Percentiles rank a stretch among this genome's conserved stretches.
Conservation (phyloP, 768 basidiomycete species). For the Leucocoprinus sp. region DNA sequence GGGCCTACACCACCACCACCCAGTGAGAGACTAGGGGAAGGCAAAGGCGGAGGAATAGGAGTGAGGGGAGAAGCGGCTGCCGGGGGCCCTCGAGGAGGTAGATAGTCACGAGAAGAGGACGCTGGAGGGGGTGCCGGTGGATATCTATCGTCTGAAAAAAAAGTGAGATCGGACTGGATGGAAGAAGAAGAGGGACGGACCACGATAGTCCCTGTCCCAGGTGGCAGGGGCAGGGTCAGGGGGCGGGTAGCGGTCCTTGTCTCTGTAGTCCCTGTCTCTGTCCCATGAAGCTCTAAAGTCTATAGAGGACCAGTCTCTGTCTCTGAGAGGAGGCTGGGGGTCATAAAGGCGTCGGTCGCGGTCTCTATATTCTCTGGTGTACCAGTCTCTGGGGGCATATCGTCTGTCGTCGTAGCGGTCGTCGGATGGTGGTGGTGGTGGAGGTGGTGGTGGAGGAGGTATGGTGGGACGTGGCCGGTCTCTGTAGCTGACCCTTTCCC, state of each 20-base stretch:
- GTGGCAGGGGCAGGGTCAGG: neutral
- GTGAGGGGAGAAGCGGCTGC: conserved; percentile 23
- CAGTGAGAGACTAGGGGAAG: conserved; percentile 24
- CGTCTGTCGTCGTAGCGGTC: conserved; percentile 8
- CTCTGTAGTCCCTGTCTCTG: neutral
- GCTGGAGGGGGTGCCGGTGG: conserved; percentile 12
- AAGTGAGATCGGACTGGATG: conserved; percentile 14
- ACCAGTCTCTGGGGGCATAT: neutral
- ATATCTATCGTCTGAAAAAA: conserved; percentile 14
- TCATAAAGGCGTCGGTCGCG: no score
- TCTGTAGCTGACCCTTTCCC: neutral
- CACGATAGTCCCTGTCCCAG: conserved; percentile 13
- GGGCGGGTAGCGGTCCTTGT: neutral
- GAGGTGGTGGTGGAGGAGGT: neutral
- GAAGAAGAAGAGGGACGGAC: no score
- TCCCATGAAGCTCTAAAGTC: no score
- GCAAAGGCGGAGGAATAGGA: conserved; percentile 30
- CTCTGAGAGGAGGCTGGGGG: no score
- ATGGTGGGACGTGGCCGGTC: neutral
- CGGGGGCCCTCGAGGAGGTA: conserved; percentile 36
- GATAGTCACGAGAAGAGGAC: conserved; percentile 34
- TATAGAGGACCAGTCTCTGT: no score
- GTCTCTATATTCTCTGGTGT: no score
- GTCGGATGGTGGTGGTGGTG: neutral
- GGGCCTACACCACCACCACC: neutral